A percentile compares a stretch with the other conserved stretches of the same genome.
phyloP scores from a whole-genome alignment of 2,329 filamentous ascomycete species.

The Fusarium nanum region DNA sequence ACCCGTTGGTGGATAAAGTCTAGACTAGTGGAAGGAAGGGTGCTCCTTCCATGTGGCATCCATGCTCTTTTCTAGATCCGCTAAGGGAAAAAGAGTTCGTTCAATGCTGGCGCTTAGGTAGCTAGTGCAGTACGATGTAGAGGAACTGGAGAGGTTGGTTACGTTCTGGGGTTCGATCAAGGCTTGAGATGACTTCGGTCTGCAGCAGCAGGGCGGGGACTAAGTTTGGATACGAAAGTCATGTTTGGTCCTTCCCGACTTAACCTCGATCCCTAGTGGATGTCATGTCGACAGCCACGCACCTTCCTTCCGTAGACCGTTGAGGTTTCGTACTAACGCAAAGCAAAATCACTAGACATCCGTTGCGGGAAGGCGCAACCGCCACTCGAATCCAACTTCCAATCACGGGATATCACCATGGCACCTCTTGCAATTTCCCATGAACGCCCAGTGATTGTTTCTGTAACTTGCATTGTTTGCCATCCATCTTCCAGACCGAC shows the following conservation, averaged over 20 bases:
- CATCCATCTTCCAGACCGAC: constrained; percentile 13
- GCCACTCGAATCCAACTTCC: constrained; percentile 21
- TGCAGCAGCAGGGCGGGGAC: background rate
- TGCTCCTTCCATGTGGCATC: constrained; percentile 32
- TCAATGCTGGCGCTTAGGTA: background rate
- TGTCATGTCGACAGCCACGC: background rate
- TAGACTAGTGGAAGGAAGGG: constrained; percentile 8
- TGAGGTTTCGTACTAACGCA: constrained; percentile 9
- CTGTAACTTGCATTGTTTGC: constrained; percentile 19
- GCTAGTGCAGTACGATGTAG: too few relatives aligned
- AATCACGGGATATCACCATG: constrained; percentile 21
- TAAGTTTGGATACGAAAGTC: constrained; percentile 14
- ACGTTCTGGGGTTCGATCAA: constrained; percentile 6
- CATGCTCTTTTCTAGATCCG: constrained; percentile 30
- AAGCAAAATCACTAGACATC: constrained; percentile 12
- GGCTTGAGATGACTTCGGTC: constrained; percentile 5
- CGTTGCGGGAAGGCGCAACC: constrained; percentile 13
- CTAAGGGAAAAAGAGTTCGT: background rate
- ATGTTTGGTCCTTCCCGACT: background rate
- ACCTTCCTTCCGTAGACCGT: constrained; percentile 7
- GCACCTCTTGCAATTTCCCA: constrained; percentile 7
- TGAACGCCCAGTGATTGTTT: constrained; percentile 23
- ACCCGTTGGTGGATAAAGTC: constrained; percentile 22
- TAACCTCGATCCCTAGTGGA: constrained; percentile 1
- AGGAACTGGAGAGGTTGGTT: background rate